These are phyloP conservation scores for Fusarium xylarioides DNA, from an alignment of 2,329 filamentous ascomycete species.

Conservation along the genomic window DNA sequence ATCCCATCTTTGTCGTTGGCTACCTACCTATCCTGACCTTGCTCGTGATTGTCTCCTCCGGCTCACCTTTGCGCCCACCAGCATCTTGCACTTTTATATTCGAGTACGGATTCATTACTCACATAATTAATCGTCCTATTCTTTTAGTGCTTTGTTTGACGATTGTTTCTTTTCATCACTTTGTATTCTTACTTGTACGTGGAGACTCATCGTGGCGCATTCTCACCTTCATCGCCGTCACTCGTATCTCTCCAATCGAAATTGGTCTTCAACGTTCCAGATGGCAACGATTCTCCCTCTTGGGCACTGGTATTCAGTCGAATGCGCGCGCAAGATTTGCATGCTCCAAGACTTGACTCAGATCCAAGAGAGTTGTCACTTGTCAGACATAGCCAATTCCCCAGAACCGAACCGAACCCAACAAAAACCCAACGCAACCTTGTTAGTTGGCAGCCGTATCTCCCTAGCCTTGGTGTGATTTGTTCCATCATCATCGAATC, in stretches of 20 bases:
- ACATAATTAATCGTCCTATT: neutral
- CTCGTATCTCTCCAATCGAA: neutral
- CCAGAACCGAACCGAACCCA: neutral
- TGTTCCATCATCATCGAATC: constrained; percentile 23
- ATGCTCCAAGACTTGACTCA: constrained; percentile 20
- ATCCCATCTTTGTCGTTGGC: constrained; percentile 7
- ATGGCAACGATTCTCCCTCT: constrained; percentile 10
- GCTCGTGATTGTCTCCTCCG: constrained; percentile 27
- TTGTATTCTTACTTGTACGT: neutral
- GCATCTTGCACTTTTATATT: constrained; percentile 14
- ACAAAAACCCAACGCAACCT: neutral
- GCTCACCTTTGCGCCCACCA: constrained; percentile 32
- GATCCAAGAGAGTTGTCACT: constrained; percentile 19
- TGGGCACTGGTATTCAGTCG: constrained; percentile 22
- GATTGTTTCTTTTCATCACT: neutral
- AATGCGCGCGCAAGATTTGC: constrained; percentile 5
- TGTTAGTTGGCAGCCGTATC: constrained; percentile 10
- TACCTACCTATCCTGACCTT: neutral
- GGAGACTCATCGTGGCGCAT: constrained; percentile 1
- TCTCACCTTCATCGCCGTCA: constrained; percentile 4
- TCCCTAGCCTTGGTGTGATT: constrained; percentile 4
- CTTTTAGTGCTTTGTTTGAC: neutral
- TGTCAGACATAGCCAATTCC: constrained; percentile 27
- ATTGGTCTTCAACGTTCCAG: constrained; percentile 20
- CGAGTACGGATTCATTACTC: constrained; percentile 1